Conservation (phyloP, 441 rosid genomes). For the Manihot esculenta region DNA sequence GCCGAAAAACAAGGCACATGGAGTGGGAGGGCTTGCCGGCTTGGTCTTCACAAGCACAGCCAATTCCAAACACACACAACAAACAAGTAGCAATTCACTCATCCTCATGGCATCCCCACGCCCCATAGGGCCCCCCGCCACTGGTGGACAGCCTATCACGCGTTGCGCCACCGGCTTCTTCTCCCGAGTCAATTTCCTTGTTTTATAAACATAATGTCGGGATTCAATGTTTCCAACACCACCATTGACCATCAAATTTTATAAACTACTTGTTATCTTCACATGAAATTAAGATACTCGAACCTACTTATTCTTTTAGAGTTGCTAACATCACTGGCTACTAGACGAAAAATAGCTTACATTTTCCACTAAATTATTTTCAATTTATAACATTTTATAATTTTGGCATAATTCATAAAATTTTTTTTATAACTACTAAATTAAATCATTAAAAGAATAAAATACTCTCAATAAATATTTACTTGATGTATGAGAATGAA, state of each 20-base stretch:
- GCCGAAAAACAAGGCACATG: conserved; percentile 10
- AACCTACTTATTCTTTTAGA: not conserved
- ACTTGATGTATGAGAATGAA: no score
- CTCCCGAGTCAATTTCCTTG: not conserved
- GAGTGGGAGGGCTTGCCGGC: conserved; percentile 17
- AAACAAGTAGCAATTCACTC: conserved; percentile 15
- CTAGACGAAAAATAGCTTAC: not conserved
- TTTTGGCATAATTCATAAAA: no score
- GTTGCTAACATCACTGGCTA: not conserved
- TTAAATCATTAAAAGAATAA: no score
- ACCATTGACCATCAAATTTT: not conserved
- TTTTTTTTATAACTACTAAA: no score
- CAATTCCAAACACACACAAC: conserved; percentile 9
- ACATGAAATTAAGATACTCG: not conserved
- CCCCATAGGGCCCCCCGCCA: conserved; percentile 7
- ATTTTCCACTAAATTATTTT: not conserved
- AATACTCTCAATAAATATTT: no score
- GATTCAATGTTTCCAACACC: not conserved
- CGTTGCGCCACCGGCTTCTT: conserved; percentile 11
- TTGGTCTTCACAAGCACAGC: not conserved
- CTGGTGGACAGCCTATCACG: conserved; percentile 22
- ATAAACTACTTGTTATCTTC: no score
- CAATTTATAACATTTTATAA: no score
- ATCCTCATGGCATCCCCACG: not conserved
- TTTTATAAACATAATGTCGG: not conserved